Evolutionary conservation across 1,284 basidiomycete genomes (phyloP).

Genomic region (Boletus albobrunnescens): DNA sequence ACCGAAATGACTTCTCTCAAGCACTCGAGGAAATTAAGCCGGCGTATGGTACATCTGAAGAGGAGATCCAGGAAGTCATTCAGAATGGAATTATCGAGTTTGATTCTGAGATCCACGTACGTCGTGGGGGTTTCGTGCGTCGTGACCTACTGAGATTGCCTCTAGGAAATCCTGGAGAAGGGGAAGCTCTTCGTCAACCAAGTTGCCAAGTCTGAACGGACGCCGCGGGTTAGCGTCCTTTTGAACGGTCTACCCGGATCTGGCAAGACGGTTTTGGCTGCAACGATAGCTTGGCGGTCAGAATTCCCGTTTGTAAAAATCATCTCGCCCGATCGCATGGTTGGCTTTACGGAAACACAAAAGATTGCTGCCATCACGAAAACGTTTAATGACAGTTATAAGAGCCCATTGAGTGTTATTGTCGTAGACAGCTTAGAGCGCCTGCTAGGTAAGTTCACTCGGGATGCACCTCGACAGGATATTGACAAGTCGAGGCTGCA

Average conservation of each 20-base stretch:
- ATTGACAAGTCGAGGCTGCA: slow-evolving; percentile 29
- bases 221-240: slow-evolving; percentile 88
- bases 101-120: slow-evolving; percentile 68
- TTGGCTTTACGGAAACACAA: slow-evolving; percentile 87
- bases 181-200: slow-evolving; percentile 95
- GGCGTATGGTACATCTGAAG: slow-evolving; percentile 96
- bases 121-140: slow-evolving; percentile 28
- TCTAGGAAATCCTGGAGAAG: slow-evolving; percentile 83
- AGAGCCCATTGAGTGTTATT: slow-evolving; percentile 93
- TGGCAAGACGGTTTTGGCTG: slow-evolving; percentile 95
- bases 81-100: slow-evolving; percentile 98
- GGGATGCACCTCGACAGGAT: neutral
- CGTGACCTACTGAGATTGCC: slow-evolving; percentile 8
- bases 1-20: slow-evolving; percentile 82
- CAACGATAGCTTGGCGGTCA: slow-evolving; percentile 90
- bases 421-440: slow-evolving; percentile 96
- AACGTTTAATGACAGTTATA: slow-evolving; percentile 94
- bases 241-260: slow-evolving; percentile 88
- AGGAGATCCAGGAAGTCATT: slow-evolving; percentile 91
- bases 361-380: slow-evolving; percentile 94
- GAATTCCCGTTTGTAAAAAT: slow-evolving; percentile 98
- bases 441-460: slow-evolving; percentile 62
- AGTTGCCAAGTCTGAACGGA: slow-evolving; percentile 85
- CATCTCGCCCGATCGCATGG: slow-evolving; percentile 95
- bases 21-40: slow-evolving; percentile 96